These are phyloP conservation scores for Wallacemonas collosoma DNA, from an alignment of 208 protist species.

Conservation along the genomic window DNA sequence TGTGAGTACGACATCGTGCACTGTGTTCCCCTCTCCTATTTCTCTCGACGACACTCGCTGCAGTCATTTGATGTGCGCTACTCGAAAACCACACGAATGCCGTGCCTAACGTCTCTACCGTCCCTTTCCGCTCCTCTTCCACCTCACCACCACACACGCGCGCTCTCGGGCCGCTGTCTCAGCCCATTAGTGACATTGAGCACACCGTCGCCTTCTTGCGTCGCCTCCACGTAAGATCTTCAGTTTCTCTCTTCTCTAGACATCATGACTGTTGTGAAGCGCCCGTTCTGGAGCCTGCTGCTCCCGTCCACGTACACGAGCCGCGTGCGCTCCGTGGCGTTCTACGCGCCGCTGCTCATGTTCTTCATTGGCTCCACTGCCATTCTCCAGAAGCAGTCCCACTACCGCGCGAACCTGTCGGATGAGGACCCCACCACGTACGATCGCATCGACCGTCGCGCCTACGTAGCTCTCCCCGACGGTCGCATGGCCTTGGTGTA, in stretches of 20 bases:
- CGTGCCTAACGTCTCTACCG: too few relatives aligned
- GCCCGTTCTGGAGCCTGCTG: constrained; percentile 77
- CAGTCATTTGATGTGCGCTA: too few relatives aligned
- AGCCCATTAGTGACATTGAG: too few relatives aligned
- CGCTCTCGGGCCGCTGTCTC: too few relatives aligned
- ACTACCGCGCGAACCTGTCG: constrained; percentile 80
- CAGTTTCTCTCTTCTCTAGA: not conserved
- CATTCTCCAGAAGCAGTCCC: constrained; percentile 82
- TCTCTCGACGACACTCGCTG: too few relatives aligned
- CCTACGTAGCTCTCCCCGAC: constrained; percentile 90
- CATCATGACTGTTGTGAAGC: constrained; percentile 54
- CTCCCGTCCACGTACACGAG: constrained; percentile 76
- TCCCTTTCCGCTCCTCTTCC: too few relatives aligned
- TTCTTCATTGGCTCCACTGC: constrained; percentile 70
- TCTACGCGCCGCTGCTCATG: constrained; percentile 70
- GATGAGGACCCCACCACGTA: constrained; percentile 82
- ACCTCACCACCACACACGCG: too few relatives aligned
- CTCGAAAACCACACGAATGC: too few relatives aligned
- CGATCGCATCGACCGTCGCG: constrained; percentile 88
- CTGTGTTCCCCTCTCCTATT: too few relatives aligned
- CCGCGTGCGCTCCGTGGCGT: constrained; percentile 64
- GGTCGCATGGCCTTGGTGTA: constrained; percentile 92
- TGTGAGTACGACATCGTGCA: too few relatives aligned
- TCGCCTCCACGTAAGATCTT: too few relatives aligned
- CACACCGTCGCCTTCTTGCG: too few relatives aligned